Evolutionary conservation across 1,284 basidiomycete species (phyloP), one percentile per base, ranked within the genome.

Genomic region (Blastosporella zonata): DNA sequence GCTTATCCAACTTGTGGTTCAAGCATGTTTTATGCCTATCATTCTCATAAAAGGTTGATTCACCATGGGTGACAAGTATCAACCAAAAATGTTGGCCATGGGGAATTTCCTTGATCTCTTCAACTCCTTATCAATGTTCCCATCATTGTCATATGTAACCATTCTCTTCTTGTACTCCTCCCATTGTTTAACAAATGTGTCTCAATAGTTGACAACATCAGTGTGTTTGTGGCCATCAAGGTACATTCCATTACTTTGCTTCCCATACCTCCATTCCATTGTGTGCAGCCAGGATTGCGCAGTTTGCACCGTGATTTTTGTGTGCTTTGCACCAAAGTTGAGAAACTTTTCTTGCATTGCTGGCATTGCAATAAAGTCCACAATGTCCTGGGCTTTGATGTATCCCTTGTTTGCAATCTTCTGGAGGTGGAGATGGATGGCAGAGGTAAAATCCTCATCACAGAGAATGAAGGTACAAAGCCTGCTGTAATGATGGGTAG

Each of bases 1-100:
- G 52, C 15, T 54, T 57, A 22, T 55, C 55, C 1, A 15, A 35
- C 4, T 57, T 33, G 34, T 67, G 57, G 7, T 59, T 52, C 70
- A 71, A 74, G 0, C 50, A 17, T 0, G 33, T 54, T 17, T 61
- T 63, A 1, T 58, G 33, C 0, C 57, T 56, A 44, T 75, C 69
- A 57, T 69, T 66, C 15, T 58, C 64, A 59, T 66, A 69, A 46
- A 72, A 73, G 5, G 66, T 74, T 3, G 68, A 71, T 51, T 72
- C 62, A 54, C 71, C 62, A 38, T 72, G 70, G 12, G 60, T 64
- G 31, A 67, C 56, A n/a, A 64, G 55, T 33, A 67, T 59, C 9
- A 68, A 48, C 2, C 55, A 50, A 44, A 64, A 65, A 6, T 39
- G 46, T 7, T 20, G 44, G 27, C 47, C 44, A 47, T 54, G 50